Evolutionary conservation across 1,284 basidiomycete species (phyloP).

Genomic region (Pseudozyma sp.): DNA sequence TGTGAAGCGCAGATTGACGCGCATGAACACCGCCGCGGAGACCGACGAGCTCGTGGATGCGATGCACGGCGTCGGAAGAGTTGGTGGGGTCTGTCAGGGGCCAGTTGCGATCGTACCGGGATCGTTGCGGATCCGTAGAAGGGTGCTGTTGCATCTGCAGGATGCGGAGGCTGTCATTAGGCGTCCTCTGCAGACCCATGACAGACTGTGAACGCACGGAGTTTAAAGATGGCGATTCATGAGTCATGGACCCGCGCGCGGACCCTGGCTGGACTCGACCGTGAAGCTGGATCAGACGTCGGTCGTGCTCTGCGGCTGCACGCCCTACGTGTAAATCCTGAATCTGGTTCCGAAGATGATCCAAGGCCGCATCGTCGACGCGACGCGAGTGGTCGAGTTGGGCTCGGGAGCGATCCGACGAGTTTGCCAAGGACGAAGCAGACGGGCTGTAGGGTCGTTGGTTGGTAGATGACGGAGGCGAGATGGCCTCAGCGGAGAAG

Average conservation of each 20-base stretch:
- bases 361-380: constrained; percentile 14
- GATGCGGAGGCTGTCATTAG: constrained; percentile 16
- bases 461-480: constrained; percentile 8
- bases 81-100: constrained; percentile 14
- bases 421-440: constrained; percentile 20
- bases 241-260: constrained; percentile 27
- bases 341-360: constrained; percentile 29
- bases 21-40: constrained; percentile 16
- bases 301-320: constrained; percentile 9
- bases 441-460: constrained; percentile 23
- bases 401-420: constrained; percentile 25
- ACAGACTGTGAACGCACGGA: constrained; percentile 37
- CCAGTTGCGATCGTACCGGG: constrained; percentile 28
- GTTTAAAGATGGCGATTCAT: constrained; percentile 21
- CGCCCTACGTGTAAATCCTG: constrained; percentile 26
- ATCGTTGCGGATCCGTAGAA: constrained; percentile 37
- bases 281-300: constrained; percentile 19
- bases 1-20: constrained; percentile 10
- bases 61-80: constrained; percentile 31
- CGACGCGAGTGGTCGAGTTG: constrained; percentile 15
- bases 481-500: constrained; percentile 44
- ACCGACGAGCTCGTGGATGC: constrained; percentile 39
- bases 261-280: constrained; percentile 13
- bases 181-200: constrained; percentile 32
- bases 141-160: constrained; percentile 28